A percentile compares a stretch with the other conserved stretches of the same genome.
phyloP scores from a whole-genome alignment of 169 alveolate species.

The Besnoitia besnoiti region DNA sequence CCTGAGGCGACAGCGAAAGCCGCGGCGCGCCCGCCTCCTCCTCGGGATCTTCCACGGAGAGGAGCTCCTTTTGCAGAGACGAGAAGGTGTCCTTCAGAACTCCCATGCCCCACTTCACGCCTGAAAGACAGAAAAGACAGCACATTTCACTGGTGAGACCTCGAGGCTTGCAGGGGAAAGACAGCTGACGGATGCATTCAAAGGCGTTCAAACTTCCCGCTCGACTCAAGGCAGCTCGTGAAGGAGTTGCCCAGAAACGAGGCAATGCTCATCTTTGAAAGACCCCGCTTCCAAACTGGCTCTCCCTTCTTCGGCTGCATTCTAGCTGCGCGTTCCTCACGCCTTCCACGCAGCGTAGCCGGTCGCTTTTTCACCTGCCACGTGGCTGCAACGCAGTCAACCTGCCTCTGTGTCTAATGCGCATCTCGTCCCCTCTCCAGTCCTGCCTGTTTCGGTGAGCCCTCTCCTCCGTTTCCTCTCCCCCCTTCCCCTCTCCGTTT shows the following conservation, averaged over 20 bases:
- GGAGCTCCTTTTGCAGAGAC: neutral
- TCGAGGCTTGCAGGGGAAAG: too few relatives aligned
- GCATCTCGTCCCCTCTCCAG: neutral
- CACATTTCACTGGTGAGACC: too few relatives aligned
- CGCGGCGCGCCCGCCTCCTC: neutral
- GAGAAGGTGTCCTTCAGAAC: neutral
- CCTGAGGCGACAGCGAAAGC: neutral
- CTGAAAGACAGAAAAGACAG: neutral
- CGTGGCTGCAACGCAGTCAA: neutral
- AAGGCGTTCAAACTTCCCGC: too few relatives aligned
- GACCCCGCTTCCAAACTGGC: too few relatives aligned
- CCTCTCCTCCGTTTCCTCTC: neutral
- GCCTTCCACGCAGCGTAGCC: neutral
- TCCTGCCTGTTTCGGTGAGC: neutral
- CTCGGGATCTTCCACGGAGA: neutral
- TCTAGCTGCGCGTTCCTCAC: neutral
- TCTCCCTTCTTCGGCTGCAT: too few relatives aligned
- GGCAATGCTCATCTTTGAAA: neutral
- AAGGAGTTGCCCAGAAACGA: neutral
- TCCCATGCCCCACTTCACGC: slow-evolving; percentile 29
- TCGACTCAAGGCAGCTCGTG: too few relatives aligned
- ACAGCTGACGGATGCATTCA: too few relatives aligned
- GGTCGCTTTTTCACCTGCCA: neutral
- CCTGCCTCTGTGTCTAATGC: neutral
- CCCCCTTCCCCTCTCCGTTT: neutral